phyloP scores from a whole-genome alignment of 139 green algal species.

The Astrephomene gubernaculifera region DNA sequence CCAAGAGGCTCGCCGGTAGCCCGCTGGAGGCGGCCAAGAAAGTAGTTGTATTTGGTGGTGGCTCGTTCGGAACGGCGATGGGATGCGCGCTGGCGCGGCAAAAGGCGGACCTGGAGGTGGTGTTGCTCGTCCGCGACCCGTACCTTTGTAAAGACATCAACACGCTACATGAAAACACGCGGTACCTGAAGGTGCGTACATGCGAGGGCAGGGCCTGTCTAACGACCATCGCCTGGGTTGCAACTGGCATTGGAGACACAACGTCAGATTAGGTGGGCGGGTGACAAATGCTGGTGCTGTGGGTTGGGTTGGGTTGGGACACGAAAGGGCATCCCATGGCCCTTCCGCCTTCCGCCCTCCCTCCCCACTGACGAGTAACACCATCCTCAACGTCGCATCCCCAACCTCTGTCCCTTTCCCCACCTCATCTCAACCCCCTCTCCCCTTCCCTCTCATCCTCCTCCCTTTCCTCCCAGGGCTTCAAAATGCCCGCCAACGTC shows the following conservation, averaged over 20 bases:
- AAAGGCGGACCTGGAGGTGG: conserved; percentile 84
- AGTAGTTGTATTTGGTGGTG: conserved; percentile 96
- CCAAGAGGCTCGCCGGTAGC: conserved; percentile 23
- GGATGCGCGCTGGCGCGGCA: conserved; percentile 86
- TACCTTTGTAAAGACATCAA: conserved; percentile 92
- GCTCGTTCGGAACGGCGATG: conserved; percentile 98
- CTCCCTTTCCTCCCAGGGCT: conserved; percentile 60
- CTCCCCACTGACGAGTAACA: too few species aligned
- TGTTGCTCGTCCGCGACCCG: conserved; percentile 87
- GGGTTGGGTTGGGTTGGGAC: too few species aligned
- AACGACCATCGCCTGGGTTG: too few species aligned
- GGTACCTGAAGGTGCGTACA: conserved; percentile 89
- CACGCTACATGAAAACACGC: conserved; percentile 85
- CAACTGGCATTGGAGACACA: too few species aligned
- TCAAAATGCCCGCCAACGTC: conserved; percentile 89
- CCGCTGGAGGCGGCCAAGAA: conserved; percentile 69
- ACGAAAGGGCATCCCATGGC: too few species aligned
- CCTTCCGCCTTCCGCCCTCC: too few species aligned
- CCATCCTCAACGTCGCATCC: too few species aligned
- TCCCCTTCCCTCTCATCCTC: neutral
- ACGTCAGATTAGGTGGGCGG: too few species aligned
- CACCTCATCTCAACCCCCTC: too few species aligned
- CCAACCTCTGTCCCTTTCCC: too few species aligned
- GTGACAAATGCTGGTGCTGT: too few species aligned
- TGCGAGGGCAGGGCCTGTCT: too few species aligned